phyloP scores from a whole-genome alignment of 2,329 filamentous ascomycete genomes.

The Talaromyces sp. region DNA sequence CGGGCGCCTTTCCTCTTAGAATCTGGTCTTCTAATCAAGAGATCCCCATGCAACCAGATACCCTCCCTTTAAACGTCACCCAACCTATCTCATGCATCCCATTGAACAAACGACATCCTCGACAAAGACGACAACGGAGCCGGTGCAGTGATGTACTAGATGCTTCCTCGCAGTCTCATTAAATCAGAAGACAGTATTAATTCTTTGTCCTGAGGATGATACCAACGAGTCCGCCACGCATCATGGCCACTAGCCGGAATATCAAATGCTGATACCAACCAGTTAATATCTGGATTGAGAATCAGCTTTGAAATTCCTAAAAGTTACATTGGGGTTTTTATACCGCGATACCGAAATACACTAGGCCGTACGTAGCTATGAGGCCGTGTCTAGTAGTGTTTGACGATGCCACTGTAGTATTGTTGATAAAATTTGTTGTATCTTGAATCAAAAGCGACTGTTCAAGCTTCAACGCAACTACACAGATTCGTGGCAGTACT shows the following conservation, averaged over 20 bases:
- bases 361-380: slow-evolving; percentile 12
- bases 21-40: no score
- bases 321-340: neutral
- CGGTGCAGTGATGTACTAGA: no score
- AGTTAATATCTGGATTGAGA: slow-evolving; percentile 7
- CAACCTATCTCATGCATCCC: no score
- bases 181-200: no score
- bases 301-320: neutral
- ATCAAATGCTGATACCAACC: slow-evolving; percentile 15
- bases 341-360: slow-evolving; percentile 17
- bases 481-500: slow-evolving; percentile 23
- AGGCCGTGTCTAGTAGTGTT: slow-evolving; percentile 16
- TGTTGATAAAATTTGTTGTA: slow-evolving; percentile 23
- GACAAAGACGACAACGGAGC: no score
- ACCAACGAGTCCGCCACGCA: slow-evolving; percentile 8
- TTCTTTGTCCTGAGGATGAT: slow-evolving; percentile 13
- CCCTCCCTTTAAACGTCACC: no score
- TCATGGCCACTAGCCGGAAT: slow-evolving; percentile 13
- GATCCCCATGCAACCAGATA: no score
- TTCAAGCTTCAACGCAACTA: slow-evolving; percentile 24
- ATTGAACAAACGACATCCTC: no score
- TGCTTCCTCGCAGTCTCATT: no score
- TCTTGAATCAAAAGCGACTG: slow-evolving; percentile 27
- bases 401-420: slow-evolving; percentile 9
- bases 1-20: no score